Evolutionary conservation across 2,329 filamentous ascomycete species (phyloP).

Genomic region (Apiospora koreana): DNA sequence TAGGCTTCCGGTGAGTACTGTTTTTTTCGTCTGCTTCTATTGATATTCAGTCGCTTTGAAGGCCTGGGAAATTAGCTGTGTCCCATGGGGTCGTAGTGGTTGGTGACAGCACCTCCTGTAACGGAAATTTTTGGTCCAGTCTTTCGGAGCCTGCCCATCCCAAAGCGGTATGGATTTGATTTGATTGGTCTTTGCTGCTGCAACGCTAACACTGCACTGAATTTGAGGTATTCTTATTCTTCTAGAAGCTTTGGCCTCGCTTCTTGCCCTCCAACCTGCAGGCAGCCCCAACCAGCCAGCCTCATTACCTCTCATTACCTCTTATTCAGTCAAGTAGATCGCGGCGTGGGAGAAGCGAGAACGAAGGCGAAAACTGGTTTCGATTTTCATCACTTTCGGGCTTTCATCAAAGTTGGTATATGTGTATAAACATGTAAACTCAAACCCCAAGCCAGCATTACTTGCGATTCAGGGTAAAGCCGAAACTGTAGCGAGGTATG

Average conservation of each 20-base stretch:
- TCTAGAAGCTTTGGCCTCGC: not conserved
- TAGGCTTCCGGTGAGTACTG: not conserved
- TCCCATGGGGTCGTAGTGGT: not conserved
- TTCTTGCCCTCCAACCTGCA: not conserved
- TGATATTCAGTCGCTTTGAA: not conserved
- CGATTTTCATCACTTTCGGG: not conserved
- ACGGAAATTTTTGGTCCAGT: constrained; percentile 7
- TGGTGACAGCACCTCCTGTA: not conserved
- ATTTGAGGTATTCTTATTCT: not conserved
- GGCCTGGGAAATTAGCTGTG: not conserved
- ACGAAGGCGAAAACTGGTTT: not conserved
- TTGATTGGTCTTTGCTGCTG: not conserved
- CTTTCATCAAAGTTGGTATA: too few species aligned
- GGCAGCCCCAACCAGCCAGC: not conserved
- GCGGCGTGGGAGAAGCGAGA: not conserved
- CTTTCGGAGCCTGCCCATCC: not conserved
- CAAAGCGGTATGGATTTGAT: not conserved
- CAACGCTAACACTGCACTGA: not conserved
- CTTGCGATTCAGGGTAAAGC: not conserved
- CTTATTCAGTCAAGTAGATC: not conserved
- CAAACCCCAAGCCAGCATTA: too few species aligned
- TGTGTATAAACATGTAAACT: too few species aligned
- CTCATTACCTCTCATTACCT: too few species aligned
- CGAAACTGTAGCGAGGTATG: too few species aligned
- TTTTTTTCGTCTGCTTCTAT: not conserved